Conservation (phyloP, 2,329 filamentous ascomycete species). For the Verticillium isaacii region DNA sequence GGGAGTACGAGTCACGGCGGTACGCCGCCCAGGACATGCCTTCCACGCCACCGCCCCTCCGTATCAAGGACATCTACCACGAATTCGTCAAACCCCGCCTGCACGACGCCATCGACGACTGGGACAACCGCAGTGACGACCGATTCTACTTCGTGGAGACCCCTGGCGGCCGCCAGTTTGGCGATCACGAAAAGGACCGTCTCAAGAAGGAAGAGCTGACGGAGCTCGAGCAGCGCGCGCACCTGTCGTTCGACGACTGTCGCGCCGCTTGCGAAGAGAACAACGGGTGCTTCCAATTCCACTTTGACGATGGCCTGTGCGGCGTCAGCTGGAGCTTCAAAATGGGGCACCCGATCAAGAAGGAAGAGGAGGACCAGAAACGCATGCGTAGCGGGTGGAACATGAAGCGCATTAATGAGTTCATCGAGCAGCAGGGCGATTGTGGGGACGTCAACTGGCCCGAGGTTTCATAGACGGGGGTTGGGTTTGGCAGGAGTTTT, state of each 20-base stretch:
- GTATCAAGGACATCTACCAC: constrained; percentile 43
- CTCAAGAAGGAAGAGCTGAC: constrained; percentile 28
- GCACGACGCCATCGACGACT: constrained; percentile 34
- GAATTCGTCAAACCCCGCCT: constrained; percentile 39
- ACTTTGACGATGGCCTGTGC: constrained; percentile 33
- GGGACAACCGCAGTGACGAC: constrained; percentile 49
- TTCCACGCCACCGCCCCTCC: constrained; percentile 24
- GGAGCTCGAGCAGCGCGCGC: constrained; percentile 33
- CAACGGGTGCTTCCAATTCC: constrained; percentile 34
- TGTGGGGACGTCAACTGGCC: constrained; percentile 30
- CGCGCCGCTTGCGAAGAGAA: constrained; percentile 35
- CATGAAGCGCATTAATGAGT: constrained; percentile 32
- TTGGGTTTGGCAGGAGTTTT: neutral
- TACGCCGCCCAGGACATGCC: constrained; percentile 16
- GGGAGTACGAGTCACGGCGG: constrained; percentile 43
- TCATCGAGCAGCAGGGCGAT: constrained; percentile 29
- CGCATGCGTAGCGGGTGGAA: constrained; percentile 35
- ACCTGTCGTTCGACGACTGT: constrained; percentile 37
- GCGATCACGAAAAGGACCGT: constrained; percentile 22
- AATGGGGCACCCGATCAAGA: constrained; percentile 32
- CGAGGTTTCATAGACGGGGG: constrained; percentile 1
- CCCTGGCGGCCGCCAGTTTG: constrained; percentile 18
- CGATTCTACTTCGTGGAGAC: constrained; percentile 32
- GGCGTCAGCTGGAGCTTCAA: constrained; percentile 26
- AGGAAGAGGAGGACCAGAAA: constrained; percentile 20